Percentiles rank a stretch among this genome's conserved stretches.
Evolutionary conservation across 2,329 filamentous ascomycete genomes (phyloP).

Genomic region (Penicillium concentricum): DNA sequence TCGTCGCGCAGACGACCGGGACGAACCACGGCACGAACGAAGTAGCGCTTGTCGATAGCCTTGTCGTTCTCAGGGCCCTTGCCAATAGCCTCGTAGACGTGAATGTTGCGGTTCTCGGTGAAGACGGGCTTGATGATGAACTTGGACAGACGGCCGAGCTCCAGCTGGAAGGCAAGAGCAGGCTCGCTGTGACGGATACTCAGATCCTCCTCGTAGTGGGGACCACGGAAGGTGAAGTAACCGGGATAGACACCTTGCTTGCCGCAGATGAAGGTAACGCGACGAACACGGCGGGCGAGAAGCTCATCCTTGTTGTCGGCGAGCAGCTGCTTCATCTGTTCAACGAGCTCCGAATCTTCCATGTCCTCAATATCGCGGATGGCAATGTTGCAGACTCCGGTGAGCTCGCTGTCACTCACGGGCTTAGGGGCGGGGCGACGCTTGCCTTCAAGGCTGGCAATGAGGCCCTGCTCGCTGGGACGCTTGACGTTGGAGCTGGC

Average conservation of each 20-base stretch:
- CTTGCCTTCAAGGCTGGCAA: constrained; percentile 72
- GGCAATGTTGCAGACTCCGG: constrained; percentile 88
- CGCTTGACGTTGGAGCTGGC: constrained; percentile 58
- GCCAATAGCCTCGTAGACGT: constrained; percentile 95
- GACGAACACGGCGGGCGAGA: constrained; percentile 74
- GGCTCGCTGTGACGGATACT: constrained; percentile 97
- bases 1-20: constrained; percentile 93
- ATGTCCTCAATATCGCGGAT: constrained; percentile 82
- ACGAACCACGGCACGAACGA: constrained; percentile 91
- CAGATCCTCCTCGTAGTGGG: constrained; percentile 82
- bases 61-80: constrained; percentile 89
- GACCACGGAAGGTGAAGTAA: constrained; percentile 98
- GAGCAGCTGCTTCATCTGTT: constrained; percentile 72
- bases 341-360: constrained; percentile 76
- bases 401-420: constrained; percentile 72
- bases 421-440: constrained; percentile 59
- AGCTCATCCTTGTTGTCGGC: constrained; percentile 82
- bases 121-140: constrained; percentile 99
- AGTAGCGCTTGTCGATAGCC: constrained; percentile 78
- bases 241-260: constrained; percentile 92
- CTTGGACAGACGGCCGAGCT: constrained; percentile 88
- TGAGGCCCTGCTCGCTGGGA: constrained; percentile 56
- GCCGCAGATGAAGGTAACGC: constrained; percentile 94
- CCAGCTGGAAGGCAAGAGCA: constrained; percentile 96
- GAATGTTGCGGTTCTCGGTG: constrained; percentile 98